Conservation (phyloP, 176 grass and related monocot genomes). For the Alopecurus myosuroides region DNA sequence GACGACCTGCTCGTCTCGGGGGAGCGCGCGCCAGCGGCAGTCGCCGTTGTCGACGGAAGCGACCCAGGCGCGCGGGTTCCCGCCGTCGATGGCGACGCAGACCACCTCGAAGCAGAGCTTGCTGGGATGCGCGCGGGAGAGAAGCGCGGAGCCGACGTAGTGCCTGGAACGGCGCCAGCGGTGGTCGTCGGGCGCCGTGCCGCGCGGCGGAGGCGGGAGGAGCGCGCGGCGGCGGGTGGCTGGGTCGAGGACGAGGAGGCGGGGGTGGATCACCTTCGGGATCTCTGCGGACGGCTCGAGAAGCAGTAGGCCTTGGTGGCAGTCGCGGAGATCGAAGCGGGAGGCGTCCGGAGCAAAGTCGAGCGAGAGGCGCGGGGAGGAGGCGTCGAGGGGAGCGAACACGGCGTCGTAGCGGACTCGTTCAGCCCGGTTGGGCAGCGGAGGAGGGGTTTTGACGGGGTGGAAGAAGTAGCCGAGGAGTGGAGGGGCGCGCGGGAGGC, state of each 20-base stretch:
- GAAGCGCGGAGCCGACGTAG: neutral
- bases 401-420: neutral
- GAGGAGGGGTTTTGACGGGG: neutral
- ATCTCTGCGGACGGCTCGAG: neutral
- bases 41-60: neutral
- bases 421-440: neutral
- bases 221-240: neutral
- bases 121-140: neutral
- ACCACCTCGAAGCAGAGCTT: slow-evolving; percentile 9
- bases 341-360: neutral
- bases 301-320: slow-evolving; percentile 19
- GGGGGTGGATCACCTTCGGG: neutral
- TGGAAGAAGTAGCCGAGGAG: neutral
- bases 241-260: slow-evolving; percentile 10
- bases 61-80: neutral
- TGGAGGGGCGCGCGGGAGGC: neutral
- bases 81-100: slow-evolving; percentile 20
- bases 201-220: neutral
- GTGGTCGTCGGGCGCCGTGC: neutral
- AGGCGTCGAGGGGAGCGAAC: neutral
- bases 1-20: neutral
- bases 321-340: neutral
- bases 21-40: neutral
- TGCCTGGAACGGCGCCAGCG: neutral
- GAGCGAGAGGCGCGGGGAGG: slow-evolving; percentile 13